Base-by-base conservation (phyloP, 2,329 filamentous ascomycete genomes). In the Monosporascus sp. region DNA sequence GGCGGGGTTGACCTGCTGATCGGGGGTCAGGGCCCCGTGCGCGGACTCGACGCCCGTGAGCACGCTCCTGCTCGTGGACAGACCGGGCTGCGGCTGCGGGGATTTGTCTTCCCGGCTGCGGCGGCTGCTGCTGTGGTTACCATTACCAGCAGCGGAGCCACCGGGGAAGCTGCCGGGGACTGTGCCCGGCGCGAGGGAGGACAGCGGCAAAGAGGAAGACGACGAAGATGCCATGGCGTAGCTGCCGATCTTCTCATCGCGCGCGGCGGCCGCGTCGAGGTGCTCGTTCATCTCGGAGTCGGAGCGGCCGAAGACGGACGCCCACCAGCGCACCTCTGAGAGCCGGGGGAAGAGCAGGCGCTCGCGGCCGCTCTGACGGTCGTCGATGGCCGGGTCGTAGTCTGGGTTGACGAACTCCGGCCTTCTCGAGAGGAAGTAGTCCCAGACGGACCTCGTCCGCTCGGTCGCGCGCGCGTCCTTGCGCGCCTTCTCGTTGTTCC, bases 271-370 rank as follows among this genome's bases (percentile, higher is more conserved):
- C 7, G 76, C 74, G 61, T 83, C 78, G 11, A 84, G 72, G 37
- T 80, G 75, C 0, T 82, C 84, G 63, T 99, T 99, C 93, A 99
- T 97, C 68, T 99, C 94, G 51, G 87, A 84, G 61, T 97, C 90
- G 3, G 86, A 86, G 35, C 92, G 83, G 47, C 91, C 90, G 71
- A 97, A 99, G 1, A 87, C 74, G 64, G 94, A 89, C 59, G 87
- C 80, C 94, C 94, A 99, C 94, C 94, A 99, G 55, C 91, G 82
- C n/a, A 94, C 82, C 57, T 95, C 87, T 14, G 82, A 81, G 1
- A 87, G 74, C 3, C 81, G 79, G 0, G 94, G 93, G 59, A 97
- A 88, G 16, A 99, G 79, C 7, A 99, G 81, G 4, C 91, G 81
- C 67, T 96, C 92, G 54, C 86, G 85, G 5, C 89, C 91, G 52